Conservation (phyloP, 768 basidiomycete species). For the Mycena indigotica region DNA sequence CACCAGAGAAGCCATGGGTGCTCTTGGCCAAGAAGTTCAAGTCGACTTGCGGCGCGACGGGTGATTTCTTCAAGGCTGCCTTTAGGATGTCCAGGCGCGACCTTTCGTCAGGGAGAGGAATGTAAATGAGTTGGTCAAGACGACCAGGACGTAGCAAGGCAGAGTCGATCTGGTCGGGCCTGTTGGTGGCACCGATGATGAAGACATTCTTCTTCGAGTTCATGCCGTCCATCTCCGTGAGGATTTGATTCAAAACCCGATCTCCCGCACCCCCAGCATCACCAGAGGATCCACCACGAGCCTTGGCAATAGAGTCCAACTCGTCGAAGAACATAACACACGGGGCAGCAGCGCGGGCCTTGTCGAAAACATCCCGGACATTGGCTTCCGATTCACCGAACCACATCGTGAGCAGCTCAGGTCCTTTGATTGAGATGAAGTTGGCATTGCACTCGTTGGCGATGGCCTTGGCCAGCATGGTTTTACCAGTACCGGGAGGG, state of each 20-base stretch:
- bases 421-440: conserved; percentile 99
- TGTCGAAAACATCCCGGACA: conserved; percentile 99
- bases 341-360: conserved; percentile 97
- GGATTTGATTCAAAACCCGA: conserved; percentile 95
- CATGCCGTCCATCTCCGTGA: conserved; percentile 99
- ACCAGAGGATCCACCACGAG: conserved; percentile 82
- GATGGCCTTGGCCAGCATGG: conserved; percentile 96
- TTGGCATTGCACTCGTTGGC: conserved; percentile 99
- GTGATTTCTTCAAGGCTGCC: conserved; percentile 90
- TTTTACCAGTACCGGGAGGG: conserved; percentile 99
- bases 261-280: conserved; percentile 97
- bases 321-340: conserved; percentile 99
- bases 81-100: conserved; percentile 90
- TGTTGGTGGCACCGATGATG: conserved; percentile 96
- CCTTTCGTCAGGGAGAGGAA: conserved; percentile 93
- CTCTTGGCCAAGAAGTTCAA: conserved; percentile 84
- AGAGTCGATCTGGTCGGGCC: conserved; percentile 93
- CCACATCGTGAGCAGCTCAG: conserved; percentile 99
- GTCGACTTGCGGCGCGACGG: conserved; percentile 80
- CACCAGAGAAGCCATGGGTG: conserved; percentile 98
- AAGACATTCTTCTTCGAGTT: conserved; percentile 99
- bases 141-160: conserved; percentile 95
- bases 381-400: conserved; percentile 99
- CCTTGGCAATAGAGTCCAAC: conserved; percentile 97
- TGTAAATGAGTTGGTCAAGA: conserved; percentile 99